Conservation (phyloP, 768 basidiomycete species). For the Termitomyces sp. region DNA sequence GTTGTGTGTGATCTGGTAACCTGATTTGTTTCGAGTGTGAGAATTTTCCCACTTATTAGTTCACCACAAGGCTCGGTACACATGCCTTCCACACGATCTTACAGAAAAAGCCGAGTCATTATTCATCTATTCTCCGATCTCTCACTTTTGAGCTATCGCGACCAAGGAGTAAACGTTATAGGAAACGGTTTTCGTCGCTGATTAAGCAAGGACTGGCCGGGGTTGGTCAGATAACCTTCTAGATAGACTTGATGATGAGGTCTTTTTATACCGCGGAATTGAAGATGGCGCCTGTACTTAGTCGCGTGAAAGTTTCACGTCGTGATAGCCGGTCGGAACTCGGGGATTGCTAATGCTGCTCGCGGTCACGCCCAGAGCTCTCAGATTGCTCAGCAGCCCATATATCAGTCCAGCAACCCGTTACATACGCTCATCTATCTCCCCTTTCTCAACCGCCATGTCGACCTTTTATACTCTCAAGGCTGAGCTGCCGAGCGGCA, state of each 20-base stretch:
- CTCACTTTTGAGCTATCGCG: slow-evolving; percentile 48
- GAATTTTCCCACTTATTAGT: slow-evolving; percentile 2
- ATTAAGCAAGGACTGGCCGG: slow-evolving; percentile 40
- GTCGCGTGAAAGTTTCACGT: background rate
- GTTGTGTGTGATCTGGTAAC: slow-evolving; percentile 57
- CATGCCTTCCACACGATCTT: slow-evolving; percentile 75
- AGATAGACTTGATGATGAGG: background rate
- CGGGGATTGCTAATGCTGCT: slow-evolving; percentile 6
- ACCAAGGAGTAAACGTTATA: slow-evolving; percentile 36
- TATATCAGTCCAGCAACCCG: slow-evolving; percentile 7
- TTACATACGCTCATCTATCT: background rate
- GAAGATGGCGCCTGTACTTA: background rate
- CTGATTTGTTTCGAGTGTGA: background rate
- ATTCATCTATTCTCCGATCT: slow-evolving; percentile 39
- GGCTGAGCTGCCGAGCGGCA: slow-evolving; percentile 52
- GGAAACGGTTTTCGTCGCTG: slow-evolving; percentile 40
- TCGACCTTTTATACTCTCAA: slow-evolving; percentile 62
- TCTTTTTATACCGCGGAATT: background rate
- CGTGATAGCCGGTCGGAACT: background rate
- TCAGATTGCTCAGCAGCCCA: slow-evolving; percentile 27
- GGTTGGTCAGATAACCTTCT: slow-evolving; percentile 18
- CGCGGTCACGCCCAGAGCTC: slow-evolving; percentile 20
- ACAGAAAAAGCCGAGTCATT: slow-evolving; percentile 44
- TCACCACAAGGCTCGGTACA: slow-evolving; percentile 62
- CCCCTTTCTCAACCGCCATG: slow-evolving; percentile 10